Conservation (phyloP, 139 green algal species). For the Tetradesmus lagerheimii region DNA sequence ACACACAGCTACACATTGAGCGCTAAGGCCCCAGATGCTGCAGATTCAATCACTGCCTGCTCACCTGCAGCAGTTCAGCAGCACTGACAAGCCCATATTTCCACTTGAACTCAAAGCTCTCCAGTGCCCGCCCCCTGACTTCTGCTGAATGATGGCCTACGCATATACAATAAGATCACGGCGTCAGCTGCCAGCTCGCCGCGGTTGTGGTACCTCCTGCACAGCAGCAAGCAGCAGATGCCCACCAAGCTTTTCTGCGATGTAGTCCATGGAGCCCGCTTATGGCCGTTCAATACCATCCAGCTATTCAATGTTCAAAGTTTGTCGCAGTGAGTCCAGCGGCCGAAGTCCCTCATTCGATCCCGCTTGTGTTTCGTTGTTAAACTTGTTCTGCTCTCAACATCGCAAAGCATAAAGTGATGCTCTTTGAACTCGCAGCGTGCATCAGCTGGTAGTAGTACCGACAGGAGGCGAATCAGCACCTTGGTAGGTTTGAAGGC, state of each 20-base stretch:
- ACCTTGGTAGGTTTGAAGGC: background rate
- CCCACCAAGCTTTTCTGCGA: slow-evolving; percentile 50
- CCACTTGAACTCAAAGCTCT: slow-evolving; percentile 74
- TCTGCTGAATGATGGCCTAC: slow-evolving; percentile 48
- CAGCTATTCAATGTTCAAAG: background rate
- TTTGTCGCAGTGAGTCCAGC: background rate
- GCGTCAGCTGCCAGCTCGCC: background rate
- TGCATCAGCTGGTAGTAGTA: background rate
- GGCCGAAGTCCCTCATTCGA: background rate
- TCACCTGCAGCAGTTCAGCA: slow-evolving; percentile 53
- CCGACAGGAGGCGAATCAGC: background rate
- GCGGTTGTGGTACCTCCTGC: too few relatives aligned
- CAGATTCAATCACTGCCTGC: background rate
- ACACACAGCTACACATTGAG: too few relatives aligned
- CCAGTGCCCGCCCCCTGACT: slow-evolving; percentile 57
- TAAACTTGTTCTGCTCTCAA: background rate
- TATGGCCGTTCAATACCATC: background rate
- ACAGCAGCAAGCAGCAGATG: background rate
- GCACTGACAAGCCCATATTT: slow-evolving; percentile 61
- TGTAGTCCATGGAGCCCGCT: slow-evolving; percentile 23
- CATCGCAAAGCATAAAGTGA: background rate
- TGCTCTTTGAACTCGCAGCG: too few relatives aligned
- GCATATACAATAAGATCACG: background rate
- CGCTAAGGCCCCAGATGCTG: too few relatives aligned
- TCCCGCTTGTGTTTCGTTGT: background rate